Percentiles rank a stretch among this genome's conserved stretches.
Conservation (phyloP, 768 basidiomycete species). For the Mycena crocata region DNA sequence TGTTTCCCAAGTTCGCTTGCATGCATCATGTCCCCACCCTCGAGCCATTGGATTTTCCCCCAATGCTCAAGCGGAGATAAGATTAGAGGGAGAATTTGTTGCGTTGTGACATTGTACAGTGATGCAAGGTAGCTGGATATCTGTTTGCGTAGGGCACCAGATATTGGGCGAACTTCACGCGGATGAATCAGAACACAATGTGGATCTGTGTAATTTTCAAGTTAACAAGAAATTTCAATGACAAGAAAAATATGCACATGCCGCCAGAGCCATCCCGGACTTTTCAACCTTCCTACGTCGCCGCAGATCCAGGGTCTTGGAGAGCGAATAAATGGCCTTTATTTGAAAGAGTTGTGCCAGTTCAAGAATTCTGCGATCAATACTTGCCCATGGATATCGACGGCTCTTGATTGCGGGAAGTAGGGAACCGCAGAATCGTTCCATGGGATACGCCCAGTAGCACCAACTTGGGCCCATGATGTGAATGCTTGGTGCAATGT, state of each 20-base stretch:
- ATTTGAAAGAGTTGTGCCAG: no score
- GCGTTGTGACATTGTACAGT: not conserved
- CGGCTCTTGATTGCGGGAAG: no score
- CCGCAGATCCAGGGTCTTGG: no score
- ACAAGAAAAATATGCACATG: not conserved
- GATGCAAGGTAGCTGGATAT: not conserved
- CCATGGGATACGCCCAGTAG: no score
- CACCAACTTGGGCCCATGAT: not conserved
- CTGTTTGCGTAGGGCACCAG: not conserved
- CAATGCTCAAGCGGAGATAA: conserved; percentile 4
- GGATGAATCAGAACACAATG: not conserved
- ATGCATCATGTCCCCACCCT: conserved; percentile 21
- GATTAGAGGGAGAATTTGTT: not conserved
- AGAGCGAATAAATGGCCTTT: no score
- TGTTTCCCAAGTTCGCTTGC: conserved; percentile 11
- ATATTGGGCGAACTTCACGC: not conserved
- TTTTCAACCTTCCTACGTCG: not conserved
- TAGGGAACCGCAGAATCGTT: no score
- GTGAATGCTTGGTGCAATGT: not conserved
- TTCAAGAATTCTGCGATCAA: no score
- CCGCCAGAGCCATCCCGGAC: not conserved
- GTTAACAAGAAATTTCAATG: not conserved
- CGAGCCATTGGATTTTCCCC: conserved; percentile 20
- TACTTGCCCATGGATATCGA: no score
- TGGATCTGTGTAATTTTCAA: not conserved